phyloP scores from a whole-genome alignment of 1,139 yeast genomes.

The Sugiyamaella xylanicola region DNA sequence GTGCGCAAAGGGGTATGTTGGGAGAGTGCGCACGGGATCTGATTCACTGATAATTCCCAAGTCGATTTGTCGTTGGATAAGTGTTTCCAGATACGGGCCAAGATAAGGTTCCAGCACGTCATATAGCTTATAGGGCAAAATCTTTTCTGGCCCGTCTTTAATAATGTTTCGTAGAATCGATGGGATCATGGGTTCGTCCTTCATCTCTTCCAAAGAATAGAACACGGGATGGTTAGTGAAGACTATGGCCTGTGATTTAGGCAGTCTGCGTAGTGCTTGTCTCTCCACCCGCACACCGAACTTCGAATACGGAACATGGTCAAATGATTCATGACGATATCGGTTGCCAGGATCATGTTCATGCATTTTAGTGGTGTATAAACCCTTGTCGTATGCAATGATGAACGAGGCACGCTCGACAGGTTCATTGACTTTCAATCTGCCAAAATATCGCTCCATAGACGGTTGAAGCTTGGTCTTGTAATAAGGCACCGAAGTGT shows the following conservation, averaged over 20 bases:
- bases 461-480: conserved; percentile 64
- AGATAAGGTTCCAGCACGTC: conserved; percentile 60
- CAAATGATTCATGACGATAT: conserved; percentile 11
- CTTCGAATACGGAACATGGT: conserved; percentile 42
- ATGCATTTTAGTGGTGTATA: conserved; percentile 48
- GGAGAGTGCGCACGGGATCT: conserved; percentile 60
- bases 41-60: conserved; percentile 57
- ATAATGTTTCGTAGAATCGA: conserved; percentile 62
- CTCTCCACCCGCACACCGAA: conserved; percentile 64
- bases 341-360: conserved; percentile 39
- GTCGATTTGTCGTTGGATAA: conserved; percentile 60
- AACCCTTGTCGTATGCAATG: conserved; percentile 68
- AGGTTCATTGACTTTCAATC: conserved; percentile 58
- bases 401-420: conserved; percentile 81
- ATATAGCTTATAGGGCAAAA: conserved; percentile 64
- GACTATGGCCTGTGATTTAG: conserved; percentile 59
- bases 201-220: conserved; percentile 73
- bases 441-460: conserved; percentile 74
- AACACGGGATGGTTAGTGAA: conserved; percentile 71
- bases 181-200: conserved; percentile 75
- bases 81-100: conserved; percentile 56
- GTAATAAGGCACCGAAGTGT: conserved; percentile 72
- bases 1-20: conserved; percentile 64
- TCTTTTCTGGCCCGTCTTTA: conserved; percentile 66
- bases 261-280: conserved; percentile 68